Evolutionary conservation across 2,329 filamentous ascomycete genomes (phyloP).

Genomic region (Alternaria alternata): DNA sequence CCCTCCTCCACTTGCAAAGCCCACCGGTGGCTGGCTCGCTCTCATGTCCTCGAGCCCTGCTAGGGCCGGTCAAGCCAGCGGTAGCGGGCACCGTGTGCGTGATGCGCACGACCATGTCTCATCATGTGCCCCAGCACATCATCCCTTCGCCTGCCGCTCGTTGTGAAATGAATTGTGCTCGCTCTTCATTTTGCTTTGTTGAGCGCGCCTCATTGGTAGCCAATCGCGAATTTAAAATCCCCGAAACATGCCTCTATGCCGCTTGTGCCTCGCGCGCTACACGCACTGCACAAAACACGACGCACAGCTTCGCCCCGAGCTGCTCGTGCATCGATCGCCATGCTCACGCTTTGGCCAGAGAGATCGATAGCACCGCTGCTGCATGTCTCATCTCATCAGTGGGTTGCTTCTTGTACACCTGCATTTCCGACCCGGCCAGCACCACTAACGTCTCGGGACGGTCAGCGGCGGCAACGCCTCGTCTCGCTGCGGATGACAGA

Average conservation of each 20-base stretch:
- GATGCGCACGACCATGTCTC: conserved; percentile 26
- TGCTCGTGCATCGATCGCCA: conserved; percentile 11
- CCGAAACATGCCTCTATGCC: conserved; percentile 19
- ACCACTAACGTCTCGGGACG: conserved; percentile 22
- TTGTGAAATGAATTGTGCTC: conserved; percentile 13
- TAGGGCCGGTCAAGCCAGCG: conserved; percentile 7
- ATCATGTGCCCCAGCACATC: conserved; percentile 23
- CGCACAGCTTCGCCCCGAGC: not conserved
- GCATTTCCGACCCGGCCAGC: conserved; percentile 1
- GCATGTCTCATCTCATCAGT: not conserved
- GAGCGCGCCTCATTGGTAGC: conserved; percentile 14
- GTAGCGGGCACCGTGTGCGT: conserved; percentile 15
- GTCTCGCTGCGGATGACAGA: conserved; percentile 15
- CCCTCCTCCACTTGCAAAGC: not conserved
- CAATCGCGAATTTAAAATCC: conserved; percentile 16
- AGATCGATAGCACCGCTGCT: not conserved
- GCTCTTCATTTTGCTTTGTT: conserved; percentile 11
- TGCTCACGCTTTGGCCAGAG: conserved; percentile 1
- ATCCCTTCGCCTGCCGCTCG: conserved; percentile 24
- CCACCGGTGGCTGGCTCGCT: conserved; percentile 14
- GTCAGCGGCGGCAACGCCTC: conserved; percentile 23
- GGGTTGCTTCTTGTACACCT: conserved; percentile 7
- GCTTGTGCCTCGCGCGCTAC: conserved; percentile 8
- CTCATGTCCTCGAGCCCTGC: conserved; percentile 7
- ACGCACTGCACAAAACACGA: conserved; percentile 12